Base-by-base conservation (phyloP, 129 eudicot genomes). In the Centrapalus pauciflorus region DNA sequence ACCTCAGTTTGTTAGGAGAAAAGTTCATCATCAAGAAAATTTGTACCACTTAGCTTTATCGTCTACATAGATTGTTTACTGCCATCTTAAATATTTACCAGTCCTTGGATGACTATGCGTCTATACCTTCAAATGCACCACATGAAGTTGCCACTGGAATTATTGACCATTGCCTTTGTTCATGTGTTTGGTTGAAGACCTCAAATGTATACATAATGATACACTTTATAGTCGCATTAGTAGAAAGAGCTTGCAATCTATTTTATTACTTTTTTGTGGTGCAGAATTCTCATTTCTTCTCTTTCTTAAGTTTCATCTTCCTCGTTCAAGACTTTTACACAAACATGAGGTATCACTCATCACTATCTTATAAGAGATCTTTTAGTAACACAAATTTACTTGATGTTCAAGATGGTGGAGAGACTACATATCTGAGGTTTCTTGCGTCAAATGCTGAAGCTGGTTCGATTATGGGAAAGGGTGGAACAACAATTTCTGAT, bases 381-480 rank as follows among this genome's bases (percentile, higher is more conserved):
- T 13, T 32, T 26, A 30, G 27, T 58, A 50, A 35, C 27, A 71
- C 23, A 14, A 62, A 33, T 5, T 8, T 30, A 50, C 55, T 41
- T 29, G 27, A 16, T 55, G 67, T 46, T 67, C 27, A 61, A 86
- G 88, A 86, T 29, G 72, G 50, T 67, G 64, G 74, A 11, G 95
- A 80, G 70, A 57, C 67, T 41, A 81, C 84, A 46, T 74, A 81
- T 66, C 45, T 84, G 43, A 87, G 76, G 79, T 87, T 66, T n/a
- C n/a, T n/a, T n/a, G n/a, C n/a, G n/a, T n/a, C n/a, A n/a, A n/a
- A n/a, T n/a, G n/a, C n/a, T n/a, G 90, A 82, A 71, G 95, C 95
- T 70, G 95, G 95, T 34, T 87, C 95, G 30, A 67, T 87, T 54
- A 87, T 87, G 49, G 95, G 95, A 24, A 87, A 87, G 73, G 90